These are phyloP conservation scores for Ogataea minuta DNA, from an alignment of 805 yeast genomes.

Conservation along the genomic window DNA sequence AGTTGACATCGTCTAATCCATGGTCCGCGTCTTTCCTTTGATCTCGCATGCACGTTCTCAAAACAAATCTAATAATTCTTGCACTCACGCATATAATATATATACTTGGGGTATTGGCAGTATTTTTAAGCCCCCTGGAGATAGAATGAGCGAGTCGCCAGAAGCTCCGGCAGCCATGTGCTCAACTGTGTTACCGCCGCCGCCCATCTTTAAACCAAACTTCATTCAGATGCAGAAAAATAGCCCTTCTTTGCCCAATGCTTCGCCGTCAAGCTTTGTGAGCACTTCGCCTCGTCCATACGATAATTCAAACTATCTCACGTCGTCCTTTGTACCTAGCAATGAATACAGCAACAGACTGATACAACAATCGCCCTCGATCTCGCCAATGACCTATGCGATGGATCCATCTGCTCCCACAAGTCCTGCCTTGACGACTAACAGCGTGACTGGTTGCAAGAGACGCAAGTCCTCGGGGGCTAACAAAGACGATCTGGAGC, in stretches of 20 bases:
- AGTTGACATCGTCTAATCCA: too few species aligned
- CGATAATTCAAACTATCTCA: conserved; percentile 28
- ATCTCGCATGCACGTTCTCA: too few species aligned
- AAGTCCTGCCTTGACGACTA: conserved; percentile 15
- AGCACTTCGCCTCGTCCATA: conserved; percentile 8
- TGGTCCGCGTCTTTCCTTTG: too few species aligned
- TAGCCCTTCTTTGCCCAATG: conserved; percentile 1
- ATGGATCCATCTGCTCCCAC: conserved; percentile 12
- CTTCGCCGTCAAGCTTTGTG: conserved; percentile 5
- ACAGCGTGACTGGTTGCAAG: conserved; percentile 10
- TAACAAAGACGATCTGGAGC: conserved; percentile 35
- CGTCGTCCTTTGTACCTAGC: conserved; percentile 31
- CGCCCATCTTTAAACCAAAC: conserved; percentile 47
- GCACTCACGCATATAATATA: too few species aligned
- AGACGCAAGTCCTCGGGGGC: conserved; percentile 29
- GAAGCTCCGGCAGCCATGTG: neutral
- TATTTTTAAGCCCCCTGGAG: neutral
- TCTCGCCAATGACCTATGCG: conserved; percentile 32
- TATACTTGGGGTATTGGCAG: neutral
- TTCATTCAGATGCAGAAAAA: conserved; percentile 42
- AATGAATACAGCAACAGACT: conserved; percentile 27
- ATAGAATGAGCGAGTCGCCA: neutral
- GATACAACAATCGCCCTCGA: conserved; percentile 32
- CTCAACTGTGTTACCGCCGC: conserved; percentile 38
- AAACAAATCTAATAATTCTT: too few species aligned